Conservation (phyloP, 2,329 filamentous ascomycete species). For the Trichoderma harzianum region DNA sequence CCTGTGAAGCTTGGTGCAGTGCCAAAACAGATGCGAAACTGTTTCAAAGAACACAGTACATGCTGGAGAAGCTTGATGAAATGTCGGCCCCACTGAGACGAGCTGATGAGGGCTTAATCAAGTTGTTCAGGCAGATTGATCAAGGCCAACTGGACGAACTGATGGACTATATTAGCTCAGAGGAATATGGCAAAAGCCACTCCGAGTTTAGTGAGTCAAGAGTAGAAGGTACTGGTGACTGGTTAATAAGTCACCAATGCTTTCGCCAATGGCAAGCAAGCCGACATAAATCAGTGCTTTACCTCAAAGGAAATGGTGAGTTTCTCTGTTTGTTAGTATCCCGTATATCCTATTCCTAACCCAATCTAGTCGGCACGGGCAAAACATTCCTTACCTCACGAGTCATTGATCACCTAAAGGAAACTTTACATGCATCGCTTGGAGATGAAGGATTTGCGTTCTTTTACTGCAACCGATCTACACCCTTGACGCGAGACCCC, state of each 20-base stretch:
- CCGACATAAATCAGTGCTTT: neutral
- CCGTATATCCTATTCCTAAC: neutral
- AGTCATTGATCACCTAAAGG: constrained; percentile 1
- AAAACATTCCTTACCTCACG: constrained; percentile 16
- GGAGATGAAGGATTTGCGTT: constrained; percentile 20
- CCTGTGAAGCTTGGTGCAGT: neutral
- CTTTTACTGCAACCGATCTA: constrained; percentile 23
- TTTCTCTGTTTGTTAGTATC: neutral
- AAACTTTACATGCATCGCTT: neutral
- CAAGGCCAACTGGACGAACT: neutral
- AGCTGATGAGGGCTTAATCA: neutral
- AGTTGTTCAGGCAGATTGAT: neutral
- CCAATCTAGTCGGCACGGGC: constrained; percentile 11
- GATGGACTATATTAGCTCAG: constrained; percentile 2
- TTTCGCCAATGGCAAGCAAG: constrained; percentile 4
- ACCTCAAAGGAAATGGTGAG: constrained; percentile 11
- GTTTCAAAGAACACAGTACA: neutral
- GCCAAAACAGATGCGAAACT: neutral
- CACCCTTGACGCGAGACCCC: constrained; percentile 14
- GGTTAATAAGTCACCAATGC: neutral
- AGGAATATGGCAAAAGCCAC: neutral
- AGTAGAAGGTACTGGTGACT: neutral
- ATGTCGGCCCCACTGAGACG: neutral
- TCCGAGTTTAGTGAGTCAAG: neutral
- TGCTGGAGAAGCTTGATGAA: neutral